Percentiles rank a stretch among this genome's conserved stretches.
phyloP scores from a whole-genome alignment of 345 rosid species.

The Eucalyptus shirleyi region DNA sequence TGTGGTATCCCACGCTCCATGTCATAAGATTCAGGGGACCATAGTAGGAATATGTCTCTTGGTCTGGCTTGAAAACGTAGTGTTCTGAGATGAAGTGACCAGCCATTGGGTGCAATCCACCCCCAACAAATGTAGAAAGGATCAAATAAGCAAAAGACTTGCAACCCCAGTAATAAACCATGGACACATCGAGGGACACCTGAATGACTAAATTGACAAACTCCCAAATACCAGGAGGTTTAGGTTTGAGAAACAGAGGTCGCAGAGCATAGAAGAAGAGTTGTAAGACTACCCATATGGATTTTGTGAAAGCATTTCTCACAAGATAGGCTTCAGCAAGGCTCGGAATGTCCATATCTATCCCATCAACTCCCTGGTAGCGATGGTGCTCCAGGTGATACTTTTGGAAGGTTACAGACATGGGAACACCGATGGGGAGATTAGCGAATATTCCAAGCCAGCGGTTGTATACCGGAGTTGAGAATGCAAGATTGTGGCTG shows the following conservation, averaged over 20 bases:
- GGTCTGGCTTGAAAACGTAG: slow-evolving; percentile 66
- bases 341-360: slow-evolving; percentile 82
- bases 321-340: slow-evolving; percentile 47
- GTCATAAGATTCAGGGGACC: slow-evolving; percentile 74
- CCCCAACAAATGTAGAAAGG: slow-evolving; percentile 87
- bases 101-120: slow-evolving; percentile 88
- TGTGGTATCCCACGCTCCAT: slow-evolving; percentile 85
- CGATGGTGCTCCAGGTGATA: slow-evolving; percentile 90
- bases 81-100: slow-evolving; percentile 92
- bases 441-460: slow-evolving; percentile 90
- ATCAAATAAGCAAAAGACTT: slow-evolving; percentile 59
- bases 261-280: slow-evolving; percentile 88
- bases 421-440: slow-evolving; percentile 84
- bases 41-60: slow-evolving; percentile 85
- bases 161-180: slow-evolving; percentile 63
- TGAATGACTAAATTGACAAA: slow-evolving; percentile 47
- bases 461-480: slow-evolving; percentile 59
- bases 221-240: slow-evolving; percentile 84
- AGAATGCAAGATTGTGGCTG: slow-evolving; percentile 89
- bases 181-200: slow-evolving; percentile 30
- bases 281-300: slow-evolving; percentile 69
- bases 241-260: slow-evolving; percentile 73
- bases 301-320: slow-evolving; percentile 39
- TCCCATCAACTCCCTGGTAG: slow-evolving; percentile 79
- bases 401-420: slow-evolving; percentile 84